These are phyloP conservation scores for Buxus sempervirens DNA, from an alignment of 164 flowering plant genomes.

Conservation along the genomic window DNA sequence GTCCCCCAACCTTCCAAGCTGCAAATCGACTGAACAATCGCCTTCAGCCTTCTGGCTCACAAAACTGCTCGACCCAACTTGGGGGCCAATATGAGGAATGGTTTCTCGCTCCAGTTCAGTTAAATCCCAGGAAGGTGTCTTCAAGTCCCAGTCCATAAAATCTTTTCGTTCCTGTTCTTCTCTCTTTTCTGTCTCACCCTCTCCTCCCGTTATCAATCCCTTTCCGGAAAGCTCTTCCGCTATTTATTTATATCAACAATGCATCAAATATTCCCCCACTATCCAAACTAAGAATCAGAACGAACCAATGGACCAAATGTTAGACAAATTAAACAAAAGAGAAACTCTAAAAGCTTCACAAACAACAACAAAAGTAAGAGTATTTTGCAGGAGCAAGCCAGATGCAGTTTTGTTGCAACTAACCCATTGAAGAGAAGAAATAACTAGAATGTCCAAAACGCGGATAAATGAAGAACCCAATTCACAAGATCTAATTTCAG, in stretches of 20 bases:
- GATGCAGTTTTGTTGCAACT: not conserved
- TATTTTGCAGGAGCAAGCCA: not conserved
- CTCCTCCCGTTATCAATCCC: conserved; percentile 7
- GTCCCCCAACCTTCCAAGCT: conserved; percentile 47
- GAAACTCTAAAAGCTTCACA: not conserved
- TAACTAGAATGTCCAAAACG: not conserved
- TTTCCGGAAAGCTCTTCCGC: conserved; percentile 7
- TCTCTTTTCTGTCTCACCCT: not conserved
- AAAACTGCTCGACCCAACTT: conserved; percentile 29
- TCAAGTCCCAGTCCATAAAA: conserved; percentile 64
- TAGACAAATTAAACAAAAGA: not conserved
- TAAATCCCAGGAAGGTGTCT: conserved; percentile 49
- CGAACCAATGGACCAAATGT: conserved; percentile 13
- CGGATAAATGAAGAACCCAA: conserved; percentile 16
- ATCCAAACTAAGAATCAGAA: conserved; percentile 8
- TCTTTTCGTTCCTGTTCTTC: not conserved
- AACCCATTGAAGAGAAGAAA: not conserved
- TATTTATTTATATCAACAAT: not conserved
- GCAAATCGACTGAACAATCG: conserved; percentile 55
- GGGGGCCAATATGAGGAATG: conserved; percentile 16
- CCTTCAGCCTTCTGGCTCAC: conserved; percentile 18
- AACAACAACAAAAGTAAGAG: conserved; percentile 4
- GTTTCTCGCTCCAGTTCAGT: conserved; percentile 35
- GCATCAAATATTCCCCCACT: conserved; percentile 10
- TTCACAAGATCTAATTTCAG: conserved; percentile 10